Evolutionary conservation across 208 protist genomes (phyloP).

Genomic region (Leishmania mexicana): DNA sequence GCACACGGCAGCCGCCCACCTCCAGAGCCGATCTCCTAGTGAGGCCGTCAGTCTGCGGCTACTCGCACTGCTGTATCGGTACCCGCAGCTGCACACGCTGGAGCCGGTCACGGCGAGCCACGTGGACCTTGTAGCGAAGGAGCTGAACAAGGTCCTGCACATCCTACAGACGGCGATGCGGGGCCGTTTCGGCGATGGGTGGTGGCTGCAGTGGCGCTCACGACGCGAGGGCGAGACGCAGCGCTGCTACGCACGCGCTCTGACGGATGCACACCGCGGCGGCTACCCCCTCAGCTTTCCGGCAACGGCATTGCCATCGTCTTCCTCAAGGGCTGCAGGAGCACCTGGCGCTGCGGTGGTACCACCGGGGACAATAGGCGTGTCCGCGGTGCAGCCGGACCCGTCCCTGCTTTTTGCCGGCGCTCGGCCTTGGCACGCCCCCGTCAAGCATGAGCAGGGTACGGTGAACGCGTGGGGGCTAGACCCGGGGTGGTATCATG

Average conservation of each 20-base stretch:
- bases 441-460: neutral
- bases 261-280: constrained; percentile 35
- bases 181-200: constrained; percentile 20
- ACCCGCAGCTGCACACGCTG: constrained; percentile 34
- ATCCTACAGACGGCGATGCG: constrained; percentile 37
- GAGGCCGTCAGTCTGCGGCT: constrained; percentile 37
- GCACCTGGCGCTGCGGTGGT: neutral
- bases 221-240: constrained; percentile 32
- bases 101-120: constrained; percentile 27
- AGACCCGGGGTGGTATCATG: neutral
- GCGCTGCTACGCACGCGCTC: constrained; percentile 35
- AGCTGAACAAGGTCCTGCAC: constrained; percentile 61
- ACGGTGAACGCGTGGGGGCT: neutral
- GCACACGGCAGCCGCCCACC: constrained; percentile 14
- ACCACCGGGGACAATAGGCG: constrained; percentile 3
- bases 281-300: constrained; percentile 1
- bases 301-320: neutral
- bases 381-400: constrained; percentile 6
- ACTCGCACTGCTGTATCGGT: constrained; percentile 36
- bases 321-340: neutral
- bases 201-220: constrained; percentile 31
- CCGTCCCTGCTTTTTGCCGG: constrained; percentile 6
- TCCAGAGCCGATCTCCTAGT: constrained; percentile 19
- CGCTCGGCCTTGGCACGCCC: neutral
- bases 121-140: constrained; percentile 36